phyloP scores from a whole-genome alignment of 1,284 basidiomycete species.

The Serendipita sp. region DNA sequence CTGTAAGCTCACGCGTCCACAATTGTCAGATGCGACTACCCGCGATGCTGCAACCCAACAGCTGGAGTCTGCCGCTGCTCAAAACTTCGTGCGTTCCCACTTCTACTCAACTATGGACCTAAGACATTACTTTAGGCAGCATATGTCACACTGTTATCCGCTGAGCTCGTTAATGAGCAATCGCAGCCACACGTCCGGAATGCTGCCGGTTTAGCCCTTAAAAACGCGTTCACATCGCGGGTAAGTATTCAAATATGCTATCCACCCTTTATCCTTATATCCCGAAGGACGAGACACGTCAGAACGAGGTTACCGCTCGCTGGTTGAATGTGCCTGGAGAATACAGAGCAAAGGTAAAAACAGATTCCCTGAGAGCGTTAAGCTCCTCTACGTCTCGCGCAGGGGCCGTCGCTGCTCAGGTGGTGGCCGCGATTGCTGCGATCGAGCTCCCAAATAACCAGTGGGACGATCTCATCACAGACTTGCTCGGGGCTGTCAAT shows the following conservation, averaged over 20 bases:
- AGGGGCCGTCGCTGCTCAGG: conserved; percentile 81
- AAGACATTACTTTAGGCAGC: conserved; percentile 40
- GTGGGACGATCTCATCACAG: conserved; percentile 84
- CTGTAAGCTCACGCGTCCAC: not conserved
- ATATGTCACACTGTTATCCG: conserved; percentile 78
- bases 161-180: conserved; percentile 64
- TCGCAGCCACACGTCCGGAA: conserved; percentile 71
- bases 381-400: conserved; percentile 61
- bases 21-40: conserved; percentile 53
- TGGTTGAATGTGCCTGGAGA: conserved; percentile 69
- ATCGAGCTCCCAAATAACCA: conserved; percentile 80
- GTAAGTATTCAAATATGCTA: conserved; percentile 36
- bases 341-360: conserved; percentile 75
- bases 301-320: conserved; percentile 59
- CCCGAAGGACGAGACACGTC: conserved; percentile 60
- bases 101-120: not conserved
- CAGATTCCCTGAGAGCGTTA: conserved; percentile 72
- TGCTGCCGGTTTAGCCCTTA: conserved; percentile 90
- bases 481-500: conserved; percentile 78
- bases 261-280: conserved; percentile 13
- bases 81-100: conserved; percentile 60
- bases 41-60: conserved; percentile 81
- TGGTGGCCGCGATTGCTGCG: conserved; percentile 84
- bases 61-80: conserved; percentile 68
- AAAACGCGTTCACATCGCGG: conserved; percentile 85